A percentile compares a stretch with the other conserved stretches of the same genome.
phyloP scores from a whole-genome alignment of 2,329 filamentous ascomycete species.

The Fusarium multiceps region DNA sequence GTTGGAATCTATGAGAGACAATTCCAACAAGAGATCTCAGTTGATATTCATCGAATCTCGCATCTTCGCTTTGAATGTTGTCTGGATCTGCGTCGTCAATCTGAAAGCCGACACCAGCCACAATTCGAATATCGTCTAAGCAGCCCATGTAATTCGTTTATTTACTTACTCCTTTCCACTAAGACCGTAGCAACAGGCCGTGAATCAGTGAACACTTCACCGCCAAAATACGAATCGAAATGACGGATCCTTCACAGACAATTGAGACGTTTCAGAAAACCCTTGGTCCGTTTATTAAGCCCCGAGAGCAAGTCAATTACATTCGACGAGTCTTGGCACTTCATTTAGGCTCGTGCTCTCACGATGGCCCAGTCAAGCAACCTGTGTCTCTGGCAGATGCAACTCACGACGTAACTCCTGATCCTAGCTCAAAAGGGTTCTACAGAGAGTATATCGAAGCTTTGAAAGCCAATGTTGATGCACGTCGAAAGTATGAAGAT shows the following conservation, averaged over 20 bases:
- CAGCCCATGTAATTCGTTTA: constrained; percentile 29
- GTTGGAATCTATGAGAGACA: neutral
- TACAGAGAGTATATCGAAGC: constrained; percentile 67
- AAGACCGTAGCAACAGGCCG: constrained; percentile 24
- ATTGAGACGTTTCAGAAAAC: constrained; percentile 54
- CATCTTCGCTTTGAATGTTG: neutral
- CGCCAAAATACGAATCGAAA: constrained; percentile 39
- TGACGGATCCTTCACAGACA: constrained; percentile 50
- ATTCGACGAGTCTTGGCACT: constrained; percentile 67
- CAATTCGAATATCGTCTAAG: constrained; percentile 5
- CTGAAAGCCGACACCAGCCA: constrained; percentile 24
- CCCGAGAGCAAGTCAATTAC: constrained; percentile 66
- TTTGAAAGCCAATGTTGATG: constrained; percentile 63
- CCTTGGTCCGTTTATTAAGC: constrained; percentile 65
- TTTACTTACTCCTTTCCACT: constrained; percentile 26
- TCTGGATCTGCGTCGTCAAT: neutral
- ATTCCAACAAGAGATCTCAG: neutral
- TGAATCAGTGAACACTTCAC: constrained; percentile 9
- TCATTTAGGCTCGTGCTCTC: constrained; percentile 62
- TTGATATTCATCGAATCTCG: neutral
- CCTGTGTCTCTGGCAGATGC: constrained; percentile 62
- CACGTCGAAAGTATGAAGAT: constrained; percentile 60
- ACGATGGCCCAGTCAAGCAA: constrained; percentile 55
- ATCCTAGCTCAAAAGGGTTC: constrained; percentile 57
- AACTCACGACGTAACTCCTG: constrained; percentile 50